These are phyloP conservation scores for Aspergillus ostianus DNA, from an alignment of 495 filamentous ascomycete genomes.

Conservation along the genomic window DNA sequence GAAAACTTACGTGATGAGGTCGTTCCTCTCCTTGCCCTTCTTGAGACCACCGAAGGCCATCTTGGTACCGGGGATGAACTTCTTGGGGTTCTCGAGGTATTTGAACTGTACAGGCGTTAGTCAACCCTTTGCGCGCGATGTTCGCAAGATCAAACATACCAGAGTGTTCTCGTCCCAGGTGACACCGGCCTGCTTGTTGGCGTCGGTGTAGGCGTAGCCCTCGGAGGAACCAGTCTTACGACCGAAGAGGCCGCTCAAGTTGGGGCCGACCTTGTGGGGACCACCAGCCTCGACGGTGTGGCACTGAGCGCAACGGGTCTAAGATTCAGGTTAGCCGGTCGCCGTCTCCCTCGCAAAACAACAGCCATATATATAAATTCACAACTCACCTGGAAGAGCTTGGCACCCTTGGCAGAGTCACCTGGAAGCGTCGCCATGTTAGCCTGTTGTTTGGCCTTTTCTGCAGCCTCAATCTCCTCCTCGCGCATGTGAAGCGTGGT, in stretches of 20 bases:
- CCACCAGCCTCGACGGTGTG: slow-evolving; percentile 86
- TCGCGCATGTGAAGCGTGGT: slow-evolving; percentile 29
- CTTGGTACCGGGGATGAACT: slow-evolving; percentile 99
- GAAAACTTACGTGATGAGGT: slow-evolving; percentile 88
- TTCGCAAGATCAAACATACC: slow-evolving; percentile 50
- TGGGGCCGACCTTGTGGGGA: slow-evolving; percentile 96
- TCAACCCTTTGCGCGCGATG: background rate
- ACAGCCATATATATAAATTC: background rate
- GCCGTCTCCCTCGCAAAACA: background rate
- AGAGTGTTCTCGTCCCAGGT: slow-evolving; percentile 84
- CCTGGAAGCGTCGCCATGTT: slow-evolving; percentile 53
- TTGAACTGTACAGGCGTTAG: slow-evolving; percentile 56
- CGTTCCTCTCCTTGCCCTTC: slow-evolving; percentile 99
- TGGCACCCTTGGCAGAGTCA: slow-evolving; percentile 94
- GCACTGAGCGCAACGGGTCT: slow-evolving; percentile 98
- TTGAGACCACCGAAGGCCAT: slow-evolving; percentile 99
- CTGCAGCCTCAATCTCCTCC: slow-evolving; percentile 25
- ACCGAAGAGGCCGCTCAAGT: slow-evolving; percentile 95
- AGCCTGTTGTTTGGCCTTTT: slow-evolving; percentile 25
- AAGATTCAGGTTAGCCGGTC: slow-evolving; percentile 17
- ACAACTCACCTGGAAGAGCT: slow-evolving; percentile 80
- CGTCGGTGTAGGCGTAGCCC: slow-evolving; percentile 97
- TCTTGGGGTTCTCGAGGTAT: slow-evolving; percentile 92
- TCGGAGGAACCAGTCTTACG: slow-evolving; percentile 88
- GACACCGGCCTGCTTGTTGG: slow-evolving; percentile 96